phyloP scores from a whole-genome alignment of 2,329 filamentous ascomycete genomes.

The Fusarium sp. region DNA sequence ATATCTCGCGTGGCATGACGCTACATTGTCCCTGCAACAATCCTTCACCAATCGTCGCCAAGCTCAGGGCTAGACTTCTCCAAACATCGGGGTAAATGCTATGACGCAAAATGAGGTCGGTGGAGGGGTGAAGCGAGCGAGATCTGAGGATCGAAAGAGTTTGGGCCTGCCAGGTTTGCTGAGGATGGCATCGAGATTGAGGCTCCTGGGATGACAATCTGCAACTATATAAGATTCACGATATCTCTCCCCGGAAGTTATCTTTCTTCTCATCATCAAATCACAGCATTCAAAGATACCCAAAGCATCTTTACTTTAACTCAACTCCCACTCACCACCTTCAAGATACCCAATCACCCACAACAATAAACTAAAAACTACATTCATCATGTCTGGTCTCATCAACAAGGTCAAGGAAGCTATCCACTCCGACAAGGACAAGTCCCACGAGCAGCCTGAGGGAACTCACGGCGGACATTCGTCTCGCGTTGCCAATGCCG shows the following conservation, averaged over 20 bases:
- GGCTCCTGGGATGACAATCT: neutral
- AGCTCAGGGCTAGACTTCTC: slow-evolving; percentile 20
- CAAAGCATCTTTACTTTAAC: slow-evolving; percentile 20
- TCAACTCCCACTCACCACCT: neutral
- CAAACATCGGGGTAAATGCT: slow-evolving; percentile 23
- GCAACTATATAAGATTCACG: slow-evolving; percentile 38
- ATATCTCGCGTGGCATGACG: slow-evolving; percentile 38
- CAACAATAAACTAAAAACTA: slow-evolving; percentile 9
- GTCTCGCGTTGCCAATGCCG: slow-evolving; percentile 50
- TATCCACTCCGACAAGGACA: slow-evolving; percentile 58
- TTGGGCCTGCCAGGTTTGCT: slow-evolving; percentile 15
- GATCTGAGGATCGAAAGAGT: slow-evolving; percentile 1
- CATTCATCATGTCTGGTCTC: slow-evolving; percentile 62
- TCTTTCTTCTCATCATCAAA: slow-evolving; percentile 18
- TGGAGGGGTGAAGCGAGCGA: slow-evolving; percentile 1
- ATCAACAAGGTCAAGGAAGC: slow-evolving; percentile 70
- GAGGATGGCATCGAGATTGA: slow-evolving; percentile 27
- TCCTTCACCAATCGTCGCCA: slow-evolving; percentile 22
- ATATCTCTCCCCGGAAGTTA: neutral
- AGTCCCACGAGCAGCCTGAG: slow-evolving; percentile 39
- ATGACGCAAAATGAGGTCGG: slow-evolving; percentile 42
- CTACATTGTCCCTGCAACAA: slow-evolving; percentile 19
- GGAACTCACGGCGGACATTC: slow-evolving; percentile 18
- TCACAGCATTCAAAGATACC: slow-evolving; percentile 33
- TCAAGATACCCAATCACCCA: slow-evolving; percentile 22